Evolutionary conservation across 2,329 filamentous ascomycete species (phyloP), one percentile per base, ranked within the genome.

Genomic region (Trichoderma gracile): DNA sequence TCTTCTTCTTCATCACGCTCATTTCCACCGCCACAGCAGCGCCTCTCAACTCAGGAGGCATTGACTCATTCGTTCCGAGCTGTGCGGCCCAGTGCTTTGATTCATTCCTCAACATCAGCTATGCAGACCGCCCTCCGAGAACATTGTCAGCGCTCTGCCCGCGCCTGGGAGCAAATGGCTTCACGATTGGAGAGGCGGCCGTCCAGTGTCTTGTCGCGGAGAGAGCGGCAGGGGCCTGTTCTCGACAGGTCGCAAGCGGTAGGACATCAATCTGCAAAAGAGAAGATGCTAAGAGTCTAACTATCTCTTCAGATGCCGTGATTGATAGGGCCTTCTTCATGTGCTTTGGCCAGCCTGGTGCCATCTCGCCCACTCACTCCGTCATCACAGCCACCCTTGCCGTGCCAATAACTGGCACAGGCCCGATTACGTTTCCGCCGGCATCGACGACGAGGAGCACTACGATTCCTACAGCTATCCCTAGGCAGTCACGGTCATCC

Each of bases 151-250:
- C 88, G 69, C 79, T 92, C 7, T 93, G 90, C 73, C 81, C 82
- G 43, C 80, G 81, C 65, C 79, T 79, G 40, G 88, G 88, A 9
- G 76, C 74, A 14, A 83, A 83, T 33, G 88, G 86, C 10, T 89
- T 87, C 69, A 92, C 90, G 1, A 71, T 92, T 54, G 89, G 88
- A n/a, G 90, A 92, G 76, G 89, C 83, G 12, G 88, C 86, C 5
- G 76, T 91, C 67, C 84, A 88, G 71, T 93, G 90, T 73, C 81
- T 90, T 40, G 78, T 84, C 9, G 84, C 84, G 8, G 82, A 85
- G 71, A 76, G 73, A 63, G 74, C 75, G 42, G 70, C 81, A 50
- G 82, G 82, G 2, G 76, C 75, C 15, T 93, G 90, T 73, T 73
- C 77, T 5, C 77, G 78, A 3, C 70, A 75, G 12, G 81, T 84